These are phyloP conservation scores for Saturnispora hagleri DNA, from an alignment of 805 yeast species.

Conservation along the genomic window DNA sequence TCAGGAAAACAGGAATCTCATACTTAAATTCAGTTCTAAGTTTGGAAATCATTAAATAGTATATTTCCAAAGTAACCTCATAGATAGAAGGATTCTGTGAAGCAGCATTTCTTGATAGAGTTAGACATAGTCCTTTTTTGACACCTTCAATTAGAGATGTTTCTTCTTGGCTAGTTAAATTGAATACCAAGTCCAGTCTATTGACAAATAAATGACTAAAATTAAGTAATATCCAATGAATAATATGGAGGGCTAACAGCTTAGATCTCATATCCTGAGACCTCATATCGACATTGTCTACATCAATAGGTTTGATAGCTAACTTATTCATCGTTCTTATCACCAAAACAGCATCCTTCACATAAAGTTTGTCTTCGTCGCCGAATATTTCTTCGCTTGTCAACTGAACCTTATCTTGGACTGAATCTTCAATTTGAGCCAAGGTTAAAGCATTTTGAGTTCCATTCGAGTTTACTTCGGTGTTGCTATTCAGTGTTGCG, in stretches of 20 bases:
- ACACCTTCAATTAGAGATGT: constrained; percentile 68
- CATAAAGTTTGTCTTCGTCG: constrained; percentile 56
- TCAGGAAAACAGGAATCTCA: constrained; percentile 89
- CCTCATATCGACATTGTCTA: constrained; percentile 70
- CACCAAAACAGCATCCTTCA: constrained; percentile 86
- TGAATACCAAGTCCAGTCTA: constrained; percentile 42
- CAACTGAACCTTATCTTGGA: constrained; percentile 46
- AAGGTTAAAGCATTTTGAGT: constrained; percentile 35
- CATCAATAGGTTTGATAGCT: constrained; percentile 75
- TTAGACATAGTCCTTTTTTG: constrained; percentile 73
- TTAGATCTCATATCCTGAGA: constrained; percentile 91
- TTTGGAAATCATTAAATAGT: constrained; percentile 80
- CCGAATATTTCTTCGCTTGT: constrained; percentile 35
- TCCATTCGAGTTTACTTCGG: not conserved
- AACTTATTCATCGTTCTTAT: constrained; percentile 93
- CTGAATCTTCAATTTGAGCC: constrained; percentile 45
- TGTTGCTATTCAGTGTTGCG: not conserved
- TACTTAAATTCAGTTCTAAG: constrained; percentile 81
- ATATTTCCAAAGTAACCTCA: constrained; percentile 84
- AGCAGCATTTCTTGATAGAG: constrained; percentile 86
- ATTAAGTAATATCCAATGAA: constrained; percentile 76
- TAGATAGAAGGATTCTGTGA: constrained; percentile 86
- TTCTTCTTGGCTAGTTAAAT: constrained; percentile 41
- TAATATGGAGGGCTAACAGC: constrained; percentile 74
- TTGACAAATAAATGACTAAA: constrained; percentile 75